phyloP scores from a whole-genome alignment of 805 yeast genomes.

The Candida succiphila region DNA sequence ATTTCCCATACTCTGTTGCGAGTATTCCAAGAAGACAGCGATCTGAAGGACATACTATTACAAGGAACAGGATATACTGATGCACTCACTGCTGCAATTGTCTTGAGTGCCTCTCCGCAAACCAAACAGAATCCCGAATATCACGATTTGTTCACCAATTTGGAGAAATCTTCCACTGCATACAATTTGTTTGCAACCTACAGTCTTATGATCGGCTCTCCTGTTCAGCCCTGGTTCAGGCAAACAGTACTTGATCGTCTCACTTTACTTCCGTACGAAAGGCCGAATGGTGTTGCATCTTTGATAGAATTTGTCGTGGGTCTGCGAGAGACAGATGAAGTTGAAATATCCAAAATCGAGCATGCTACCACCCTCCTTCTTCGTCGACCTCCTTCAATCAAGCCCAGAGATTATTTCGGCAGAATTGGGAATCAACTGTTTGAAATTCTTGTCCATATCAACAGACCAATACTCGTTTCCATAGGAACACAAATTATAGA shows the following conservation, averaged over 20 bases:
- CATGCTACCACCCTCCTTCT: constrained; percentile 58
- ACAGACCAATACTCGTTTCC: constrained; percentile 50
- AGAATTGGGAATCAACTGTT: constrained; percentile 58
- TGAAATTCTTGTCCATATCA: constrained; percentile 44
- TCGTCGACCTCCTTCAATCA: constrained; percentile 43
- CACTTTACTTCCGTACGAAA: constrained; percentile 40
- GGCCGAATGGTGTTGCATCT: constrained; percentile 58
- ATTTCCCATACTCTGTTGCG: constrained; percentile 21
- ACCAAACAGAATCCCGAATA: constrained; percentile 5
- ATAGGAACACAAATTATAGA: constrained; percentile 48
- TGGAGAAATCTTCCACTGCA: constrained; percentile 47
- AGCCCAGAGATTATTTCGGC: constrained; percentile 40
- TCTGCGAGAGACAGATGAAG: constrained; percentile 59
- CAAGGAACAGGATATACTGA: constrained; percentile 65
- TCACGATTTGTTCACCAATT: constrained; percentile 8
- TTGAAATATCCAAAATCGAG: constrained; percentile 56
- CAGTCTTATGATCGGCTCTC: constrained; percentile 43
- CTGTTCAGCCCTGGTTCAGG: constrained; percentile 34
- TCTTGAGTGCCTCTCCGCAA: constrained; percentile 23
- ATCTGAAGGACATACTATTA: constrained; percentile 40
- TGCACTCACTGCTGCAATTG: constrained; percentile 37
- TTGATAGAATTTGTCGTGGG: constrained; percentile 73
- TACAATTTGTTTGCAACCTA: constrained; percentile 55
- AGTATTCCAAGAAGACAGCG: constrained; percentile 32
- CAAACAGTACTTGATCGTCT: constrained; percentile 37